Percentiles rank a stretch among this genome's conserved stretches.
phyloP scores from a whole-genome alignment of 129 eudicot genomes.

The Flaveria brownii region DNA sequence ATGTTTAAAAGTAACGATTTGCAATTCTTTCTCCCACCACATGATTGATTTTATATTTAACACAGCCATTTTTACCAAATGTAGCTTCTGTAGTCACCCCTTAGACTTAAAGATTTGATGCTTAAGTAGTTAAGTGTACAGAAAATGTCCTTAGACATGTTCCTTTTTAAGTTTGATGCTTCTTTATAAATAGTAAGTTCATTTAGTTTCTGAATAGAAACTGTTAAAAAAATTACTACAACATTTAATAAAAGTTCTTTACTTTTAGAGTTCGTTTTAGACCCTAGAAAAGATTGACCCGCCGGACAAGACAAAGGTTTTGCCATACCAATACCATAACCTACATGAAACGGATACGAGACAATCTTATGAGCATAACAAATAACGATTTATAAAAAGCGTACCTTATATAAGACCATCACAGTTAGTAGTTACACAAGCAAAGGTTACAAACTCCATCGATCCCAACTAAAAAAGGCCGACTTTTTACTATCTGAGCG shows the following conservation, averaged over 20 bases:
- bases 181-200: neutral
- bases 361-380: neutral
- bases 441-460: constrained; percentile 34
- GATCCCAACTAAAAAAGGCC: constrained; percentile 23
- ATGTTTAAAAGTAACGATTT: too few relatives aligned
- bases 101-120: neutral
- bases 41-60: too few relatives aligned
- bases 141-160: neutral
- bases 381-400: neutral
- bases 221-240: neutral
- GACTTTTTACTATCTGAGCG: constrained; percentile 47
- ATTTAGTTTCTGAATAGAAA: neutral
- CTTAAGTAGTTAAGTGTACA: neutral
- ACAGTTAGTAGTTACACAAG: constrained; percentile 12
- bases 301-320: neutral
- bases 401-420: constrained; percentile 24
- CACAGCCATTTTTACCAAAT: too few relatives aligned
- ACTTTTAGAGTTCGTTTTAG: constrained; percentile 2
- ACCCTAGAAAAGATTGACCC: neutral
- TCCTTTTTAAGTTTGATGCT: neutral
- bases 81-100: neutral
- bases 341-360: neutral
- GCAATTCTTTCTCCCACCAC: too few relatives aligned
- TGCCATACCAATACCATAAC: neutral
- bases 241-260: neutral